A percentile compares a stretch with the other conserved stretches of the same genome.
phyloP scores from a whole-genome alignment of 2,329 filamentous ascomycete genomes.

The Hymenotorrendiella dingleyae region DNA sequence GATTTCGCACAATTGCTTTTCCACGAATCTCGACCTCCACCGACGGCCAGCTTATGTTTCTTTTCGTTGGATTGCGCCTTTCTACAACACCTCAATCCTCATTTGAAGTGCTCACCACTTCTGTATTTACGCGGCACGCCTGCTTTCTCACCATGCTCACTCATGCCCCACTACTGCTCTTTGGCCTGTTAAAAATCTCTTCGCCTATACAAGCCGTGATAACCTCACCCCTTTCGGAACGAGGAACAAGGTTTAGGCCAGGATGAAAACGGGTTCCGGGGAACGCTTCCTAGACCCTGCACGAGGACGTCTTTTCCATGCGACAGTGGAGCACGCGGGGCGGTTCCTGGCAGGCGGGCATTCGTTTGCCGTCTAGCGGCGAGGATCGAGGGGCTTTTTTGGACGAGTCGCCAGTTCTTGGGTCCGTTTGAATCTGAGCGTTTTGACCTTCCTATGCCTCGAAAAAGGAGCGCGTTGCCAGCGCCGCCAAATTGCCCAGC shows the following conservation, averaged over 20 bases:
- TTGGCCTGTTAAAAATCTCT: constrained; percentile 2
- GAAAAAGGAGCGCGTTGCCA: no score
- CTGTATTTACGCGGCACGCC: no score
- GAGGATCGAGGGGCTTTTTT: constrained; percentile 7
- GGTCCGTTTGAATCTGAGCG: constrained; percentile 1
- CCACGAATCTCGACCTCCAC: no score
- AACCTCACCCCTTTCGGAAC: constrained; percentile 6
- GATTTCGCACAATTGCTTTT: no score
- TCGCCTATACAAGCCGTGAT: constrained; percentile 2
- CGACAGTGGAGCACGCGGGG: constrained; percentile 6
- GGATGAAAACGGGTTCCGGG: constrained; percentile 19
- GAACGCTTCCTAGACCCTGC: constrained; percentile 15
- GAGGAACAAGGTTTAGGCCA: constrained; percentile 7
- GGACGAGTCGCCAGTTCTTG: constrained; percentile 5
- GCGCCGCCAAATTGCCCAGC: no score
- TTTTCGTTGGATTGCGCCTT: no score
- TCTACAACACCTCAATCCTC: no score
- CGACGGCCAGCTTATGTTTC: no score
- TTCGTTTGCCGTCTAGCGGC: constrained; percentile 8
- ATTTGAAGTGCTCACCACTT: no score
- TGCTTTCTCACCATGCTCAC: no score
- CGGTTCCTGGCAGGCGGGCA: constrained; percentile 16
- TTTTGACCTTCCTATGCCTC: neutral
- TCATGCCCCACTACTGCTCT: constrained; percentile 1
- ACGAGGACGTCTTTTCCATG: constrained; percentile 8